Percentiles rank a stretch among this genome's conserved stretches.
Evolutionary conservation across 1,139 yeast species (phyloP).

Genomic region (Magnusiomyces paraingens): DNA sequence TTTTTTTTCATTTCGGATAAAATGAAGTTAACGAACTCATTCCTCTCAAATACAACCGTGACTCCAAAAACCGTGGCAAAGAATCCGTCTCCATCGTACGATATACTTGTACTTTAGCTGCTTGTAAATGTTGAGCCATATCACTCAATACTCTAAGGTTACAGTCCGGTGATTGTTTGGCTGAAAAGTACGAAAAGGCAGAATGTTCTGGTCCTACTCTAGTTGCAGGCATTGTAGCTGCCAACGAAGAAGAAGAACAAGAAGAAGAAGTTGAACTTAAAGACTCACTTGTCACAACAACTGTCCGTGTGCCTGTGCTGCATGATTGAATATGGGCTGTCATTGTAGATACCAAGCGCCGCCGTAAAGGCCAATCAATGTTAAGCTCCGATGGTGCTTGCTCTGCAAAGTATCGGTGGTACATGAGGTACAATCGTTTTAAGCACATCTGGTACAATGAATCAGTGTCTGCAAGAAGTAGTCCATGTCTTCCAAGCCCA

Average conservation of each 20-base stretch:
- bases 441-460: conserved; percentile 14
- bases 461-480: background rate
- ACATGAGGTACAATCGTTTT: conserved; percentile 55
- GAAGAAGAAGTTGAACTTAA: background rate
- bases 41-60: conserved; percentile 31
- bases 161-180: background rate
- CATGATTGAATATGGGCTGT: conserved; percentile 24
- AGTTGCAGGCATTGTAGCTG: background rate
- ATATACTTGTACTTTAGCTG: conserved; percentile 42
- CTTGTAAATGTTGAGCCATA: background rate
- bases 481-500: background rate
- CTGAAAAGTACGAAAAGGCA: background rate
- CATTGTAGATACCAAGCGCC: conserved; percentile 43
- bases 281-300: background rate
- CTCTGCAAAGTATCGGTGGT: conserved; percentile 57
- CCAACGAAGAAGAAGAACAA: background rate
- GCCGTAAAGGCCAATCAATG: conserved; percentile 54
- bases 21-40: conserved; percentile 4
- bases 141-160: background rate
- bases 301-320: background rate
- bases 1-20: background rate
- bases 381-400: conserved; percentile 71
- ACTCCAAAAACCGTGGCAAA: conserved; percentile 56
- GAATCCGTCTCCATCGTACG: conserved; percentile 68
- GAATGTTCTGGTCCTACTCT: no score